Conservation (phyloP, 495 filamentous ascomycete genomes). For the Viridothelium virens region DNA sequence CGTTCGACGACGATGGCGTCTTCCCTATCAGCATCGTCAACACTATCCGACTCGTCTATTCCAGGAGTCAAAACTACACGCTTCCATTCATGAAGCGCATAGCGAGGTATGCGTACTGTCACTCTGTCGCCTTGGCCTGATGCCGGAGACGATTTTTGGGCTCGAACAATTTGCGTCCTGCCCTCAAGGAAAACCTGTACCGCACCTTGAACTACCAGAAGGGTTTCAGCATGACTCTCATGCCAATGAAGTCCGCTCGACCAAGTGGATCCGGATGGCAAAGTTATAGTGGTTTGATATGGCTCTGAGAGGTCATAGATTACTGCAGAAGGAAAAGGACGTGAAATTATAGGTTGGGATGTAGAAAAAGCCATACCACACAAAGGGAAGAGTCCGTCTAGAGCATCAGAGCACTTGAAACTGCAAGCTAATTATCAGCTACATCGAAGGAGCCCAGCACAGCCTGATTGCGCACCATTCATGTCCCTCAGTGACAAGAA, state of each 20-base stretch:
- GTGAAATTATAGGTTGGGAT: background rate
- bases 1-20: constrained; percentile 8
- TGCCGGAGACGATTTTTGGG: background rate
- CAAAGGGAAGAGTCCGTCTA: background rate
- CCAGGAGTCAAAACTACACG: background rate
- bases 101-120: constrained; percentile 5
- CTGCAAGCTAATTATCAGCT: too few species aligned
- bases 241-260: constrained; percentile 15
- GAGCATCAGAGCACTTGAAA: too few species aligned
- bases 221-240: constrained; percentile 10
- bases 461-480: too few species aligned
- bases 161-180: constrained; percentile 6
- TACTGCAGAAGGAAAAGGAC: background rate
- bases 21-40: background rate
- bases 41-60: background rate
- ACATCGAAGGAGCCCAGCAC: too few species aligned
- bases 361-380: background rate
- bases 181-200: constrained; percentile 4
- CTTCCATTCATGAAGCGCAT: constrained; percentile 4
- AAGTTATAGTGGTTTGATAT: constrained; percentile 11
- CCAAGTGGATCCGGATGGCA: constrained; percentile 12
- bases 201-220: constrained; percentile 9
- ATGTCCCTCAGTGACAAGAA: background rate
- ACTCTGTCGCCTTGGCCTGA: background rate
- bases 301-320: constrained; percentile 8